These are phyloP conservation scores for Plenodomus lindquistii DNA, from an alignment of 2,329 filamentous ascomycete genomes.

Conservation along the genomic window DNA sequence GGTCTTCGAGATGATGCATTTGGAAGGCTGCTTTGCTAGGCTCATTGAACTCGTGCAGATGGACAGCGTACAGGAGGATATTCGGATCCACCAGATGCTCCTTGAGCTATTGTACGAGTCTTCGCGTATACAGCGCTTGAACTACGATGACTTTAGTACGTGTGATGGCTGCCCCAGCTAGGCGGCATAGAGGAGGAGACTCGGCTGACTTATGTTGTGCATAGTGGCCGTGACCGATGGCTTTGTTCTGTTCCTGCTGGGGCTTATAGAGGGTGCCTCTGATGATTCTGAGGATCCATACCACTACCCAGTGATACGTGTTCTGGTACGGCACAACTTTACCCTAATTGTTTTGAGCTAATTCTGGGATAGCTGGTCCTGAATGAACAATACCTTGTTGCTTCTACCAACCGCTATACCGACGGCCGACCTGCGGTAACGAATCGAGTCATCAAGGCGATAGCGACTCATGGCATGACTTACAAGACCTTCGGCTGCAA, in stretches of 20 bases:
- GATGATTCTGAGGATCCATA: conserved; percentile 90
- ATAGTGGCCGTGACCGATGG: conserved; percentile 67
- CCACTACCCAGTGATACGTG: conserved; percentile 91
- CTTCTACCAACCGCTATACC: conserved; percentile 49
- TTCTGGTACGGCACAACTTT: conserved; percentile 68
- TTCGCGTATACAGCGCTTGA: conserved; percentile 85
- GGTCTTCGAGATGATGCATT: conserved; percentile 84
- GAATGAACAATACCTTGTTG: conserved; percentile 98
- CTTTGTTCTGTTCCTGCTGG: conserved; percentile 82
- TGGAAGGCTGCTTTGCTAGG: conserved; percentile 80
- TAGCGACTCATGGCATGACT: conserved; percentile 76
- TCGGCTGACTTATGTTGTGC: conserved; percentile 11
- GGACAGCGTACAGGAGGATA: conserved; percentile 64
- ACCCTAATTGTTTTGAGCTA: not conserved
- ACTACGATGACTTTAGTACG: conserved; percentile 75
- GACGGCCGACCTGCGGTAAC: conserved; percentile 64
- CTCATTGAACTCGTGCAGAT: conserved; percentile 79
- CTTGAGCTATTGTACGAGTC: conserved; percentile 95
- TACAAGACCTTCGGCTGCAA: conserved; percentile 98
- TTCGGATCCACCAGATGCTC: conserved; percentile 75
- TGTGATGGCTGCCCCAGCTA: conserved; percentile 4
- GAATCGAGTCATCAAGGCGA: conserved; percentile 89
- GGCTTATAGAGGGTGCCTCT: conserved; percentile 84
- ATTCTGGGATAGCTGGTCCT: conserved; percentile 71
- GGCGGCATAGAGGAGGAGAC: not conserved